These are phyloP conservation scores for Dactylellina leptospora DNA, from an alignment of 2,329 filamentous ascomycete genomes.

Conservation along the genomic window DNA sequence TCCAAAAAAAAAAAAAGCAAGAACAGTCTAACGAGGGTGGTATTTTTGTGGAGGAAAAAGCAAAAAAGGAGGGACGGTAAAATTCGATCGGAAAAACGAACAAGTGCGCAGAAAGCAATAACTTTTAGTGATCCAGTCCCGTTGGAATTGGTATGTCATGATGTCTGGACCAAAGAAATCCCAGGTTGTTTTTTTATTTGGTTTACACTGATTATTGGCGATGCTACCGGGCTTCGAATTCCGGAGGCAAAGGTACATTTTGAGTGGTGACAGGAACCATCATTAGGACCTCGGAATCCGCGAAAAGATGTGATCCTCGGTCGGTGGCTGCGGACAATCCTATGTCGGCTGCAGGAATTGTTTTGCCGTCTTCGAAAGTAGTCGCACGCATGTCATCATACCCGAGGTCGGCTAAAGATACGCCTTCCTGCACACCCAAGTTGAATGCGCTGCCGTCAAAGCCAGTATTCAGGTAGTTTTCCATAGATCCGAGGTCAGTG, in stretches of 20 bases:
- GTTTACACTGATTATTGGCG: conserved; percentile 19
- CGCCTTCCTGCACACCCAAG: conserved; percentile 44
- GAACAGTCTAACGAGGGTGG: conserved; percentile 45
- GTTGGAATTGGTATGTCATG: conserved; percentile 49
- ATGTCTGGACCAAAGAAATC: conserved; percentile 38
- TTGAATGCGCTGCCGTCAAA: conserved; percentile 49
- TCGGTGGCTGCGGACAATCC: conserved; percentile 34
- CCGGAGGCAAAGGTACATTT: conserved; percentile 38
- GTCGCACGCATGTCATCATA: conserved; percentile 42
- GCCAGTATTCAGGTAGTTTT: conserved; percentile 49
- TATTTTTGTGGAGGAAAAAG: conserved; percentile 33
- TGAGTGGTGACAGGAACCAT: conserved; percentile 53
- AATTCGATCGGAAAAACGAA: conserved; percentile 23
- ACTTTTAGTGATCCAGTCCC: conserved; percentile 54
- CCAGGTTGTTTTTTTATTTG: conserved; percentile 22
- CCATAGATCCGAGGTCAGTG: conserved; percentile 49
- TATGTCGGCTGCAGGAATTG: conserved; percentile 40
- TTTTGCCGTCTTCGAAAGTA: conserved; percentile 48
- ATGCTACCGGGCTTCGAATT: conserved; percentile 50
- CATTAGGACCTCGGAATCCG: conserved; percentile 52
- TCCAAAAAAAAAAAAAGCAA: conserved; percentile 23
- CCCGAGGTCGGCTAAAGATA: conserved; percentile 39
- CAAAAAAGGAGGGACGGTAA: conserved; percentile 24
- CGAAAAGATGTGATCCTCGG: conserved; percentile 44
- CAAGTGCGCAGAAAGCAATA: conserved; percentile 48